A percentile compares a stretch with the other conserved stretches of the same genome.
Evolutionary conservation across 495 filamentous ascomycete species (phyloP).

Genomic region (Aspergillus haitiensis): DNA sequence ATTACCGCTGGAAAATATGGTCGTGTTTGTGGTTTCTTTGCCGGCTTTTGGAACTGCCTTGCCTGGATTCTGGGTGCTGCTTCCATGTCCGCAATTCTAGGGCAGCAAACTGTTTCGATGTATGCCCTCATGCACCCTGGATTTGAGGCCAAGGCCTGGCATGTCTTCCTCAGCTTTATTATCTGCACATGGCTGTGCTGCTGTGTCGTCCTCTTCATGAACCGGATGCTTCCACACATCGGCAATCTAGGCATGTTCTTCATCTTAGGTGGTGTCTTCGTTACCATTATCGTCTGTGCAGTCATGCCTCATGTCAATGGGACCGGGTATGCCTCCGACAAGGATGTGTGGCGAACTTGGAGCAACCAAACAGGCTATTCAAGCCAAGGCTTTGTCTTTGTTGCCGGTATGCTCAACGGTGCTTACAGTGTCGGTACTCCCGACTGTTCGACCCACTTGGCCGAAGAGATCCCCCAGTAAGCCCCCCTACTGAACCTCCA

Average conservation of each 20-base stretch:
- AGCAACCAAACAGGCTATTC: conserved; percentile 68
- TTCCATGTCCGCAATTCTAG: conserved; percentile 66
- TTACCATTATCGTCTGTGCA: conserved; percentile 72
- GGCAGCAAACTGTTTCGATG: conserved; percentile 66
- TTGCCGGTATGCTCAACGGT: conserved; percentile 80
- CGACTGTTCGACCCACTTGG: conserved; percentile 72
- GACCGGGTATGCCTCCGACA: conserved; percentile 50
- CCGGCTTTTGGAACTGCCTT: conserved; percentile 77
- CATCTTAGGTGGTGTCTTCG: conserved; percentile 64
- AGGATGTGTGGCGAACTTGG: conserved; percentile 64
- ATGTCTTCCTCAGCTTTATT: conserved; percentile 71
- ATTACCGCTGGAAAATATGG: conserved; percentile 72
- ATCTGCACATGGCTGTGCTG: conserved; percentile 67
- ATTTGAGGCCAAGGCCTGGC: conserved; percentile 65
- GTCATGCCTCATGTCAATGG: conserved; percentile 63
- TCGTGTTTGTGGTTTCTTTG: conserved; percentile 70
- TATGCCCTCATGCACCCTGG: conserved; percentile 69
- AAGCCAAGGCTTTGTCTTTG: conserved; percentile 71
- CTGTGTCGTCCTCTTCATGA: conserved; percentile 65
- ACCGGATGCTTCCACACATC: conserved; percentile 64
- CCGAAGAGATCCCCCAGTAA: conserved; percentile 75
- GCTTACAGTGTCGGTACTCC: conserved; percentile 84
- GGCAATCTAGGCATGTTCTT: conserved; percentile 68
- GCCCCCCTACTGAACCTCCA: conserved; percentile 12
- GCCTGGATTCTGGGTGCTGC: conserved; percentile 69